Conservation (phyloP, 768 basidiomycete species). For the Pisolithus sp. region DNA sequence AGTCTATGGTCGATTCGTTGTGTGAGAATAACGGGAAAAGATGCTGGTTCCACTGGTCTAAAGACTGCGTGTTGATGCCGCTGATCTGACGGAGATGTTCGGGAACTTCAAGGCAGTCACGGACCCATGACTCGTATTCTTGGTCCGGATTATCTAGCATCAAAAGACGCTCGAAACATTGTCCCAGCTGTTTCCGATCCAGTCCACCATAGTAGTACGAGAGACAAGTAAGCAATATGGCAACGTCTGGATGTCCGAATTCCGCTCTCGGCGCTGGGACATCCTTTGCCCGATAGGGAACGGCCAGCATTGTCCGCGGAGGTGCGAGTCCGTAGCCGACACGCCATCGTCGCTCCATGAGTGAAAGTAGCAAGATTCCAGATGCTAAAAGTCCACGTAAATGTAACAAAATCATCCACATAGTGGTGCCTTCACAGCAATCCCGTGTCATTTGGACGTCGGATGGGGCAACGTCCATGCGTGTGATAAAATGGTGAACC, state of each 20-base stretch:
- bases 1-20: conserved; percentile 38
- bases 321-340: conserved; percentile 47
- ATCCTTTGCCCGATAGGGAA: conserved; percentile 51
- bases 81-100: conserved; percentile 22
- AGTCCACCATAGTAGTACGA: conserved; percentile 47
- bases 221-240: conserved; percentile 39
- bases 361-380: conserved; percentile 33
- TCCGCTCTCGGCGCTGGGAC: conserved; percentile 40
- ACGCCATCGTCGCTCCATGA: conserved; percentile 39
- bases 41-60: conserved; percentile 18
- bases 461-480: neutral
- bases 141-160: conserved; percentile 35
- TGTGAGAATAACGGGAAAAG: conserved; percentile 31
- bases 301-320: conserved; percentile 39
- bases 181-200: conserved; percentile 29
- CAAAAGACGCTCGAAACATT: conserved; percentile 32
- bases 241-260: conserved; percentile 49
- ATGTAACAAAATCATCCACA: conserved; percentile 36
- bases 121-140: conserved; percentile 39
- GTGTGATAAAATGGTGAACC: conserved; percentile 20
- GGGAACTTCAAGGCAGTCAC: conserved; percentile 20
- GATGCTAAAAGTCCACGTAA: conserved; percentile 39
- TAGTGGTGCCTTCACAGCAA: conserved; percentile 6
- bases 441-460: conserved; percentile 9
- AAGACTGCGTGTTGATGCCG: conserved; percentile 39